These are phyloP conservation scores for Pleurotus ostreatus DNA, from an alignment of 768 basidiomycete genomes.

Conservation along the genomic window DNA sequence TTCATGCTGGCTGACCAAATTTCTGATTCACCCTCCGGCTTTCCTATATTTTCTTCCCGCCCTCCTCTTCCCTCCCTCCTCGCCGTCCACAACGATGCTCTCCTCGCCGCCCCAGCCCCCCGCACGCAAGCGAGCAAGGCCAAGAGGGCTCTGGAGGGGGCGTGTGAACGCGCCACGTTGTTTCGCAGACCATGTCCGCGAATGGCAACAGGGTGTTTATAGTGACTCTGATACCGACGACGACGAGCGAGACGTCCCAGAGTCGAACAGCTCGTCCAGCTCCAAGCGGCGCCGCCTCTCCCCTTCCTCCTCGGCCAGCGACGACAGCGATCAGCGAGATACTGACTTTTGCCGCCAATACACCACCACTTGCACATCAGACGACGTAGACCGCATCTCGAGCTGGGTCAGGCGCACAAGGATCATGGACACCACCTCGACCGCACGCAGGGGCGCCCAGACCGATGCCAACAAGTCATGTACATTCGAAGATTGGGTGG, in stretches of 20 bases:
- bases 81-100: conserved; percentile 11
- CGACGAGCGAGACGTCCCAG: conserved; percentile 17
- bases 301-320: conserved; percentile 14
- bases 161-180: conserved; percentile 30
- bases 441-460: conserved; percentile 20
- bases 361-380: conserved; percentile 7
- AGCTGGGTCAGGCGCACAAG: conserved; percentile 29
- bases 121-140: conserved; percentile 22
- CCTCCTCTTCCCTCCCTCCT: conserved; percentile 11
- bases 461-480: conserved; percentile 19
- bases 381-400: conserved; percentile 21
- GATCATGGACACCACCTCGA: conserved; percentile 38
- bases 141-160: conserved; percentile 43
- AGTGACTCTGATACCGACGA: conserved; percentile 12
- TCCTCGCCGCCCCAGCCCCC: conserved; percentile 14
- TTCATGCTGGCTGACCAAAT: conserved; percentile 10
- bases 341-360: conserved; percentile 3
- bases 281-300: conserved; percentile 9
- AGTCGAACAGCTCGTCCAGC: conserved; percentile 12
- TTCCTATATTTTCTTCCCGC: conserved; percentile 11
- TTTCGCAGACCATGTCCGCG: conserved; percentile 17
- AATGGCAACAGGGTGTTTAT: conserved; percentile 15
- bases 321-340: conserved; percentile 13
- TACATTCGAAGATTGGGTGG: conserved; percentile 57
- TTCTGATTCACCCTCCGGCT: conserved; percentile 16